These are phyloP conservation scores for Corynascus novoguineensis DNA, from an alignment of 495 filamentous ascomycete genomes.

Conservation along the genomic window DNA sequence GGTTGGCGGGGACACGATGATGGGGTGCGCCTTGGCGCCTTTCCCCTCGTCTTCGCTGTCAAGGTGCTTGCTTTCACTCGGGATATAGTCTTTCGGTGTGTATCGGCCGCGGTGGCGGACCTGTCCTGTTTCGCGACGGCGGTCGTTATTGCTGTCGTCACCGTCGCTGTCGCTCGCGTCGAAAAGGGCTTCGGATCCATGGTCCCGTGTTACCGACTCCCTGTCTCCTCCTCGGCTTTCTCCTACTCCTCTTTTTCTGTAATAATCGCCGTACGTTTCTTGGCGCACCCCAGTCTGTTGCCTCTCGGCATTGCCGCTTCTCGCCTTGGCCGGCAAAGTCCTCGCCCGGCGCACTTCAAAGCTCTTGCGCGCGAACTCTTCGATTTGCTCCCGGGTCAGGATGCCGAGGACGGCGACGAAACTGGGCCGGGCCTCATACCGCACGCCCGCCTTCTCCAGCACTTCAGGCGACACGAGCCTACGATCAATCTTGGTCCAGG, in stretches of 20 bases:
- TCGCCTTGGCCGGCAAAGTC: slow-evolving; percentile 6
- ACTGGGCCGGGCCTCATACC: slow-evolving; percentile 63
- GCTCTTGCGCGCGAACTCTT: slow-evolving; percentile 52
- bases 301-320: neutral
- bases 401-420: slow-evolving; percentile 65
- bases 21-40: slow-evolving; percentile 30
- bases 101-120: neutral
- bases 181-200: slow-evolving; percentile 19
- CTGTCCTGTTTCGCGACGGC: slow-evolving; percentile 1
- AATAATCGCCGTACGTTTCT: slow-evolving; percentile 17
- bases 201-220: slow-evolving; percentile 4
- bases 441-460: slow-evolving; percentile 55
- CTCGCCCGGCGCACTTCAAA: slow-evolving; percentile 48
- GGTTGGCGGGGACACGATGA: slow-evolving; percentile 40
- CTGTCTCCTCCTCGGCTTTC: neutral
- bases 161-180: slow-evolving; percentile 27
- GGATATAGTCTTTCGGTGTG: slow-evolving; percentile 8
- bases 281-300: slow-evolving; percentile 5
- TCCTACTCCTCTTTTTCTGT: neutral
- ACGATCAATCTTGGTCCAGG: slow-evolving; percentile 67
- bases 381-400: slow-evolving; percentile 54
- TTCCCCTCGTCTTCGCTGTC: slow-evolving; percentile 21
- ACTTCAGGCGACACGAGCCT: slow-evolving; percentile 61
- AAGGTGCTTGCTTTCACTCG: neutral
- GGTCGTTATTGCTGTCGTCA: slow-evolving; percentile 19